Evolutionary conservation across 495 filamentous ascomycete species (phyloP).

Genomic region (Schizothecium vesticola): DNA sequence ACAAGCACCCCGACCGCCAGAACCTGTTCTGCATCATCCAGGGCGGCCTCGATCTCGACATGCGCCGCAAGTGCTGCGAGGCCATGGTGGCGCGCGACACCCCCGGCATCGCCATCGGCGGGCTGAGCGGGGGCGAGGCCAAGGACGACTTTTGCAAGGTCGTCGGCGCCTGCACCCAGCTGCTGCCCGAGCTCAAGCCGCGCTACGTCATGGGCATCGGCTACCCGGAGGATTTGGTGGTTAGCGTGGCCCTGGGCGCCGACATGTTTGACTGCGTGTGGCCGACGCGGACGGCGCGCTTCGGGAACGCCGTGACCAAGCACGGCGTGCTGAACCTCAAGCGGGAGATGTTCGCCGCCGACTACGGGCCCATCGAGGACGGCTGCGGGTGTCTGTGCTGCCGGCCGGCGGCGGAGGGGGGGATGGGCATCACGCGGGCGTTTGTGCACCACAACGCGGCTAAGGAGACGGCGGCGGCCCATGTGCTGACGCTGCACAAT

Average conservation of each 20-base stretch:
- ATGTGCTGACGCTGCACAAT: constrained; percentile 92
- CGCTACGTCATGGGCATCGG: constrained; percentile 98
- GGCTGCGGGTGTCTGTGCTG: constrained; percentile 79
- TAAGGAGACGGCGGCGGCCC: constrained; percentile 94
- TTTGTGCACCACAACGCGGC: constrained; percentile 86
- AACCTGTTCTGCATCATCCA: constrained; percentile 99
- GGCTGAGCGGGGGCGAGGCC: constrained; percentile 76
- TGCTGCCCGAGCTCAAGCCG: constrained; percentile 85
- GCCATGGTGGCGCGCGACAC: constrained; percentile 92
- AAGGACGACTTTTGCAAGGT: constrained; percentile 56
- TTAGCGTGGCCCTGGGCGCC: constrained; percentile 85
- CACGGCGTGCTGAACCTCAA: constrained; percentile 77
- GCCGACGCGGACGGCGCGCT: constrained; percentile 93
- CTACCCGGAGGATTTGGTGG: constrained; percentile 91
- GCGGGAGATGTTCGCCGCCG: constrained; percentile 64
- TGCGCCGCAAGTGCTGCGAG: constrained; percentile 74
- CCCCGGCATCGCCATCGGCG: constrained; percentile 94
- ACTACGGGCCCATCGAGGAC: constrained; percentile 78
- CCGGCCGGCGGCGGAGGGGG: constrained; percentile 56
- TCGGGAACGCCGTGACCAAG: constrained; percentile 87
- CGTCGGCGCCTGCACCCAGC: constrained; percentile 76
- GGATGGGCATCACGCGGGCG: constrained; percentile 78
- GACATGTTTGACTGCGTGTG: constrained; percentile 99
- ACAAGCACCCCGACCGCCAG: constrained; percentile 72
- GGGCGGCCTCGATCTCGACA: constrained; percentile 85